These are phyloP conservation scores for Tremellales sp. DNA, from an alignment of 1,284 basidiomycete species.

Conservation along the genomic window DNA sequence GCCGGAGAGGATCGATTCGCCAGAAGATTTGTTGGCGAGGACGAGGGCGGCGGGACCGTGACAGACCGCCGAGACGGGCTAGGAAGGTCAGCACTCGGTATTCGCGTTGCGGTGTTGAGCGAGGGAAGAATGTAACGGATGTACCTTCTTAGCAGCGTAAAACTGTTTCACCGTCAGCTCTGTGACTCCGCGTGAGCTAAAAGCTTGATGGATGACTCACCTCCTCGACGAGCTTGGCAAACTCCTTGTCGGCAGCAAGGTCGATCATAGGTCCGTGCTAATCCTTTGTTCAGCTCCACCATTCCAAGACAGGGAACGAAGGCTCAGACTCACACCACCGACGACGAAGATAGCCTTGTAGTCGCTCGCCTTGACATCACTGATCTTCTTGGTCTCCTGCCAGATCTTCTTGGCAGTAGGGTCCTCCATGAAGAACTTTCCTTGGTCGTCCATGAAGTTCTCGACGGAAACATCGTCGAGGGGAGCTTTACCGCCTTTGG, in stretches of 20 bases:
- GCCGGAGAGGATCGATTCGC: constrained; percentile 62
- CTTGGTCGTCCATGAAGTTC: constrained; percentile 59
- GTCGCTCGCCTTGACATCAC: constrained; percentile 57
- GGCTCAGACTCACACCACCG: constrained; percentile 57
- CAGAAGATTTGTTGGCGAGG: constrained; percentile 55
- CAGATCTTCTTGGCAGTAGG: constrained; percentile 59
- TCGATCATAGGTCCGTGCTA: constrained; percentile 66
- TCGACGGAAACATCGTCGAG: constrained; percentile 55
- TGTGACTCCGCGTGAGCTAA: background rate
- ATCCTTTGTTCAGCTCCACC: background rate
- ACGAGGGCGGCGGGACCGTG: constrained; percentile 64
- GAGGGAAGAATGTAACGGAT: too few species aligned
- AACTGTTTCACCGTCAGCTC: constrained; percentile 49
- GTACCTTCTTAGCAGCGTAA: constrained; percentile 57
- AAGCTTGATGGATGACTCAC: constrained; percentile 43
- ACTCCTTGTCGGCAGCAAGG: constrained; percentile 58
- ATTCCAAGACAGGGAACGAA: constrained; percentile 5
- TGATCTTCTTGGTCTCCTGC: constrained; percentile 58
- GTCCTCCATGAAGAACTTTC: constrained; percentile 61
- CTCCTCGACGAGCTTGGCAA: constrained; percentile 58
- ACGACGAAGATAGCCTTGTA: constrained; percentile 74
- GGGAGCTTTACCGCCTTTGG: constrained; percentile 67
- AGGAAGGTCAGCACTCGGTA: constrained; percentile 18
- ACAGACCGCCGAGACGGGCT: constrained; percentile 58
- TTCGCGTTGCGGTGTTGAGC: background rate